Percentiles rank a stretch among this genome's conserved stretches.
phyloP scores from a whole-genome alignment of 306 rosid genomes.

The Castanospermum australe region DNA sequence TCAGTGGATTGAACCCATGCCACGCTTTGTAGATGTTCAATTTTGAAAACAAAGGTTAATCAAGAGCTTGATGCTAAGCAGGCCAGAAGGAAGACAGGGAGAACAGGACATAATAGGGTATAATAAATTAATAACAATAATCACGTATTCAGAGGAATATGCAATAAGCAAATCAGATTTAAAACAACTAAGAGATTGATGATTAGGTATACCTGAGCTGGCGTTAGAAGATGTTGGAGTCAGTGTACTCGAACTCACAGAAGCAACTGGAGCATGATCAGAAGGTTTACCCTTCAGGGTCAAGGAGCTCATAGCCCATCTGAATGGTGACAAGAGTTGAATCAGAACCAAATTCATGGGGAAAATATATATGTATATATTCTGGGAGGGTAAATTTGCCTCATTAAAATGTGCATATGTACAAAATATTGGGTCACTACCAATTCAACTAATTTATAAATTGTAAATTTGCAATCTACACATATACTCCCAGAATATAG shows the following conservation, averaged over 20 bases:
- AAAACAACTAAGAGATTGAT: not conserved
- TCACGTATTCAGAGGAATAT: not conserved
- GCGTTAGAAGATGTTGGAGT: conserved; percentile 59
- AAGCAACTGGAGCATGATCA: conserved; percentile 74
- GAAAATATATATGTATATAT: not conserved
- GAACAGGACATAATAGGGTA: not conserved
- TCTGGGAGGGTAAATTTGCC: not conserved
- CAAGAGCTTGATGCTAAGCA: conserved; percentile 9
- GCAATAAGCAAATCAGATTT: conserved; percentile 12
- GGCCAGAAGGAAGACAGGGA: not conserved
- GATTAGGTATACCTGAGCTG: conserved; percentile 59
- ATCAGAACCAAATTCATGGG: conserved; percentile 12
- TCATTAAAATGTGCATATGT: not conserved
- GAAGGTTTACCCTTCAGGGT: conserved; percentile 92
- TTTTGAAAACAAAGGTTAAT: not conserved
- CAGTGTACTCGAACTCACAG: conserved; percentile 53
- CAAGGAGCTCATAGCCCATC: conserved; percentile 99
- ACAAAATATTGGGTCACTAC: not conserved
- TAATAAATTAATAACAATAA: not conserved
- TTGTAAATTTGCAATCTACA: not conserved
- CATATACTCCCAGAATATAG: not conserved
- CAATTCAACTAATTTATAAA: not conserved
- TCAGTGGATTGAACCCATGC: not conserved
- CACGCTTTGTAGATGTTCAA: not conserved
- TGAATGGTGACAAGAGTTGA: conserved; percentile 34